Evolutionary conservation across 495 filamentous ascomycete species (phyloP).

Genomic region (Aspergillus bridgeri): DNA sequence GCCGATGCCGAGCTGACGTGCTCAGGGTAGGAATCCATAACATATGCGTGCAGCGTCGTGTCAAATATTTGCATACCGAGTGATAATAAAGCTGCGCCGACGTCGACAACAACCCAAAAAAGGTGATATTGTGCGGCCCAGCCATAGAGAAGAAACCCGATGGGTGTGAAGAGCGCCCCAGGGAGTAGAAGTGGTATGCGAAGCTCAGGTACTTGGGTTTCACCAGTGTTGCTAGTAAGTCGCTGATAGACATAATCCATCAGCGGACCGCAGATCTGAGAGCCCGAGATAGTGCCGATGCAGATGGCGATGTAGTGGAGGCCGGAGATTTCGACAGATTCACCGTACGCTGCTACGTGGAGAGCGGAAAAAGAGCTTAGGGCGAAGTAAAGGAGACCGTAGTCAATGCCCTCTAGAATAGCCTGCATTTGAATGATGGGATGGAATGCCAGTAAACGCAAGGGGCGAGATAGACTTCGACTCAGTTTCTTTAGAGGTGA

Average conservation of each 20-base stretch:
- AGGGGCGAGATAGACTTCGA: slow-evolving; percentile 40
- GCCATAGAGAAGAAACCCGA: neutral
- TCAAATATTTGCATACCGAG: slow-evolving; percentile 12
- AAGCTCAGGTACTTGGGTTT: neutral
- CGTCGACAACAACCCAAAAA: neutral
- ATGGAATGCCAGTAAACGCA: slow-evolving; percentile 49
- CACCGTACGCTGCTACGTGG: slow-evolving; percentile 49
- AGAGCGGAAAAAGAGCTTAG: slow-evolving; percentile 59
- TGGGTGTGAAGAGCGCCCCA: neutral
- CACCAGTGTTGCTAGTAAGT: slow-evolving; percentile 33
- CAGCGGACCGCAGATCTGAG: slow-evolving; percentile 51
- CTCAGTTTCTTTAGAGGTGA: slow-evolving; percentile 20
- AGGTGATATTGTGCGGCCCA: neutral
- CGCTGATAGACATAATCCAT: slow-evolving; percentile 54
- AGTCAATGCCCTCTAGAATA: slow-evolving; percentile 56
- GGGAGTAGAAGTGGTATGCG: neutral
- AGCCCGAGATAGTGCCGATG: slow-evolving; percentile 56
- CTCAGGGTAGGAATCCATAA: too few species aligned
- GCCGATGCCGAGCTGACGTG: too few species aligned
- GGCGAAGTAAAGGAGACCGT: slow-evolving; percentile 63
- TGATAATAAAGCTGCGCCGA: neutral
- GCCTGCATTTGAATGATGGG: slow-evolving; percentile 51
- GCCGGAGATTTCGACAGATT: slow-evolving; percentile 51
- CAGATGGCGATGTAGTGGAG: slow-evolving; percentile 60
- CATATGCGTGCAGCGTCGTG: slow-evolving; percentile 16